Base-by-base conservation (phyloP, 1,284 basidiomycete species). In the Mycosarcoma maydis region DNA sequence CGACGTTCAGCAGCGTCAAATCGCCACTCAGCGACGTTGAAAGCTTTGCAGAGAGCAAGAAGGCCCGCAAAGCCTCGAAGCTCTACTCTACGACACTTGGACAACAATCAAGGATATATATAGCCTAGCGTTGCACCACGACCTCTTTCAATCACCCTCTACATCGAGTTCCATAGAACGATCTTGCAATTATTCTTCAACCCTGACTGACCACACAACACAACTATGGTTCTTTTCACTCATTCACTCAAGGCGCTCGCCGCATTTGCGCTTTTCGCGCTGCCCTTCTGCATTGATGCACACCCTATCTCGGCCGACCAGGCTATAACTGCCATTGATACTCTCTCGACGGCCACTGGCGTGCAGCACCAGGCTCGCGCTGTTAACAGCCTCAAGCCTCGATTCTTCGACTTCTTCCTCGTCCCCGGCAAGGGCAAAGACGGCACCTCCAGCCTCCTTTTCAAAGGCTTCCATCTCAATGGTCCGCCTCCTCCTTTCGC, bases 341-440 rank as follows among this genome's bases (percentile, higher is more conserved):
- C 30, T 30, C 36, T 8, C 14, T 40, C 57, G 16, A 24, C 46
- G 26, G 43, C 20, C 16, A 33, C 26, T 6, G 20, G 16, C 17
- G 42, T 29, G 22, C 17, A 43, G 8, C 19, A 32, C 24, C 44
- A 30, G 17, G 7, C 17, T 24, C 32, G 37, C 30, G 9, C 24
- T 11, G 20, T 40, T 19, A 36, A 26, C 49, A 27, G 42, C 38
- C 50, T 60, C 46, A 45, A 49, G 45, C 29, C 29, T 43, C 52
- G 59, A 16, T 47, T 38, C 34, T 52, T 47, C 39, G 59, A 55
- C 32, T 42, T 56, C 23, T 34, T 62, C 19, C 13, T 62, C 33
- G 3, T 56, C 23, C 10, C 46, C 20, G 52, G 37, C 29, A 43
- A 39, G 23, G 59, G 34, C 34, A 52, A 55, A 20, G 48, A 20